Conservation (phyloP, 768 basidiomycete species). For the Russula ochroleuca region DNA sequence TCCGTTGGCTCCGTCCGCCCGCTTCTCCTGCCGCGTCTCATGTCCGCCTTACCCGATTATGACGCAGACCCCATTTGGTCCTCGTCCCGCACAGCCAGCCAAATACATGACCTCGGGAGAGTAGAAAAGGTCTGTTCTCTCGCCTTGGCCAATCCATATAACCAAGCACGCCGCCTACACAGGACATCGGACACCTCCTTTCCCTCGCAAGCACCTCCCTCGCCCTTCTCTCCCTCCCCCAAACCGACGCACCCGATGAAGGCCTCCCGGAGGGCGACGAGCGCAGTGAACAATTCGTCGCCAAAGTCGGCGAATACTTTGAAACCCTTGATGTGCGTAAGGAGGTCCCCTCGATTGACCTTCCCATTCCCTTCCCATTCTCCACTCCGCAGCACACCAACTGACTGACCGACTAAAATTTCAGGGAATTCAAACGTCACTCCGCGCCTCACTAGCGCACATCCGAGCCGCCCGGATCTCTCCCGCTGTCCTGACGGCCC, state of each 20-base stretch:
- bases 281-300: constrained; percentile 78
- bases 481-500: constrained; percentile 83
- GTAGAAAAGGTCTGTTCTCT: constrained; percentile 62
- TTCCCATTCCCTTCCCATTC: too few species aligned
- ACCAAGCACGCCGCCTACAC: neutral
- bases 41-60: neutral
- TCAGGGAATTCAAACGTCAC: constrained; percentile 69
- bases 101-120: constrained; percentile 74
- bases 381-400: too few species aligned
- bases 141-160: neutral
- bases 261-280: constrained; percentile 75
- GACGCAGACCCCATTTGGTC: constrained; percentile 67
- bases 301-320: constrained; percentile 83
- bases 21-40: too few species aligned
- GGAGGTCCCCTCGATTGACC: too few species aligned
- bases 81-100: constrained; percentile 73
- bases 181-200: constrained; percentile 78
- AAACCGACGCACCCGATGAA: constrained; percentile 67
- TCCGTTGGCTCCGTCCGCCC: neutral
- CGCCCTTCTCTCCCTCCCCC: constrained; percentile 75
- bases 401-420: neutral
- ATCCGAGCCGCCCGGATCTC: constrained; percentile 79
- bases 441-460: constrained; percentile 76
- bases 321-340: constrained; percentile 66
- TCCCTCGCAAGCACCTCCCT: constrained; percentile 74